These are phyloP conservation scores for Echium plantagineum DNA, from an alignment of 257 asterid species.

Conservation along the genomic window DNA sequence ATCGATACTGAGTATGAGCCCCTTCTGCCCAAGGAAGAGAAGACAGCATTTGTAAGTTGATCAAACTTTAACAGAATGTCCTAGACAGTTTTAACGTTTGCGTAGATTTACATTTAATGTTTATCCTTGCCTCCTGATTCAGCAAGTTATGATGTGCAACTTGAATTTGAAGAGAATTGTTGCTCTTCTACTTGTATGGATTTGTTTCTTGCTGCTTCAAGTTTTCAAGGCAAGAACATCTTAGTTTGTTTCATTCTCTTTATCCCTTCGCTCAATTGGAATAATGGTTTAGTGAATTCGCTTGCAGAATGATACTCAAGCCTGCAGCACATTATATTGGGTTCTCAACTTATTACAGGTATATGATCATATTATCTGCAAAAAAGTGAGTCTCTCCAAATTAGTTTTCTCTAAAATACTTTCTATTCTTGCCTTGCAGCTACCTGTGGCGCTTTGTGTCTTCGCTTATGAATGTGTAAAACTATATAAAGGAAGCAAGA, in stretches of 20 bases:
- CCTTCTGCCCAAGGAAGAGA: conserved; percentile 50
- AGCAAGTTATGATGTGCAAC: conserved; percentile 62
- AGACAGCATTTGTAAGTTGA: conserved; percentile 58
- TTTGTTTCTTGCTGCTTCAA: conserved; percentile 76
- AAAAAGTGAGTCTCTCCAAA: neutral
- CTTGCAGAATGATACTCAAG: conserved; percentile 44
- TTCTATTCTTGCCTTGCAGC: conserved; percentile 20
- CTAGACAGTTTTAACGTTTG: neutral
- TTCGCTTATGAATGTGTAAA: conserved; percentile 61
- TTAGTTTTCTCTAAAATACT: neutral
- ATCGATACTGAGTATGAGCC: conserved; percentile 58
- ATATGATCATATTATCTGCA: neutral
- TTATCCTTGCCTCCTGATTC: conserved; percentile 13
- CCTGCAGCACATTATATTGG: conserved; percentile 67
- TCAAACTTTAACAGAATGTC: too few species aligned
- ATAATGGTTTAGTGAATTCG: neutral
- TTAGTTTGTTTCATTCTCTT: neutral
- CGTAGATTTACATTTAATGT: conserved; percentile 1
- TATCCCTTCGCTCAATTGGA: neutral
- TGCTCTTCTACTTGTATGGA: conserved; percentile 56
- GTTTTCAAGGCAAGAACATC: conserved; percentile 57
- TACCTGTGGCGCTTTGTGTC: conserved; percentile 59
- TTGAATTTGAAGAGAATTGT: conserved; percentile 39
- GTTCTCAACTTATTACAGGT: conserved; percentile 75
- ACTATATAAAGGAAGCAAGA: conserved; percentile 83